These are phyloP conservation scores for Trichoderma sp. DNA, from an alignment of 2,329 filamentous ascomycete species.

Conservation along the genomic window DNA sequence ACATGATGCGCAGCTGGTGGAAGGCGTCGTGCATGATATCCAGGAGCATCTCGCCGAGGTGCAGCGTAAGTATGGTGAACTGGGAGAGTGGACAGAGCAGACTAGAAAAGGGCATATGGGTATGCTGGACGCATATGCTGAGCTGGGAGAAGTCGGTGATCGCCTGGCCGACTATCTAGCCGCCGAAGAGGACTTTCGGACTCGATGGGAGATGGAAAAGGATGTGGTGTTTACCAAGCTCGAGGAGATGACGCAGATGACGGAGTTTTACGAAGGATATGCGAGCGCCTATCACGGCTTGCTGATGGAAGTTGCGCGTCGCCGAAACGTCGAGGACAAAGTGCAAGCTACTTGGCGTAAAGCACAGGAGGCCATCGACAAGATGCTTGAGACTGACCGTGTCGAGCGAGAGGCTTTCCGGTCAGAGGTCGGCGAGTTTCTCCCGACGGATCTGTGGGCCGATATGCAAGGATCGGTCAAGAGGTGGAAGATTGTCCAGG, in stretches of 20 bases:
- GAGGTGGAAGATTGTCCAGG: conserved; percentile 48
- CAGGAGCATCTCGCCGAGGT: conserved; percentile 73
- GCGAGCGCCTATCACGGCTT: conserved; percentile 78
- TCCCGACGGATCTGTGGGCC: conserved; percentile 86
- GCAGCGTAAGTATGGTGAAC: conserved; percentile 63
- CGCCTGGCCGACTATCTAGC: conserved; percentile 63
- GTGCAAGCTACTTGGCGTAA: conserved; percentile 73
- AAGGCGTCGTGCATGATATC: conserved; percentile 67
- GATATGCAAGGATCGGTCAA: conserved; percentile 62
- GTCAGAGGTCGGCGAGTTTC: conserved; percentile 76
- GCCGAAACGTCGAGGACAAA: conserved; percentile 68
- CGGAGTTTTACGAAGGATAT: conserved; percentile 85
- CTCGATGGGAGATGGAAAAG: conserved; percentile 72
- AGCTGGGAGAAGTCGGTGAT: conserved; percentile 64
- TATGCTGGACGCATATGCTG: conserved; percentile 60
- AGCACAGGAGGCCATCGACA: conserved; percentile 72
- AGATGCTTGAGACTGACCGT: conserved; percentile 69
- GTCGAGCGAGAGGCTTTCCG: conserved; percentile 74
- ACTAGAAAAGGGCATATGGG: conserved; percentile 48
- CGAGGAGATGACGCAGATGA: conserved; percentile 71
- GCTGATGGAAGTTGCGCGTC: conserved; percentile 76
- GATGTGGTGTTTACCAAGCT: conserved; percentile 66
- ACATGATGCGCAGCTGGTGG: conserved; percentile 65
- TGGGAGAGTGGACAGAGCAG: conserved; percentile 61
- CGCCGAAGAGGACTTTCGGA: conserved; percentile 61